These are phyloP conservation scores for Pistacia integerrima DNA, from an alignment of 345 rosid species.

Conservation along the genomic window DNA sequence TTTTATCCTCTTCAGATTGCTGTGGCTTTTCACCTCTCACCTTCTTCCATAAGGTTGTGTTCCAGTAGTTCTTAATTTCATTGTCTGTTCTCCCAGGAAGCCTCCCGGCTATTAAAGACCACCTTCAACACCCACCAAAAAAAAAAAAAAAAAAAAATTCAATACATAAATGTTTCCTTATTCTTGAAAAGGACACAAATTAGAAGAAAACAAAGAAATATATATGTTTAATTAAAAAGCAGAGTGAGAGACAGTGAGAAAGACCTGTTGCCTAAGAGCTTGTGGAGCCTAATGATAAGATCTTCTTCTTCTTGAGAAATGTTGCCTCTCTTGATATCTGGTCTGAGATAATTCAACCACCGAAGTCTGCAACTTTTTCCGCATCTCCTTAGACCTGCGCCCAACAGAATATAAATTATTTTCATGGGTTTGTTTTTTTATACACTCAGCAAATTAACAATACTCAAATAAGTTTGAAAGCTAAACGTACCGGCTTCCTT, in stretches of 20 bases:
- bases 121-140: conserved; percentile 16
- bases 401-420: neutral
- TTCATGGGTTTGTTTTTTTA: neutral
- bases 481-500: conserved; percentile 14
- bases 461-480: neutral
- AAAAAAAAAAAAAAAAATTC: neutral
- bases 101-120: conserved; percentile 48
- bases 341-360: conserved; percentile 46
- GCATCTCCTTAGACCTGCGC: conserved; percentile 29
- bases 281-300: conserved; percentile 42
- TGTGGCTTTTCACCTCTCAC: conserved; percentile 19
- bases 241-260: neutral
- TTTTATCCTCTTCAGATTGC: neutral
- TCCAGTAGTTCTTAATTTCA: conserved; percentile 56
- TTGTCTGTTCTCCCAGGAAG: conserved; percentile 58
- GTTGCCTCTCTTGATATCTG: conserved; percentile 48
- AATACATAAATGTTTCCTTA: neutral
- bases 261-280: conserved; percentile 39
- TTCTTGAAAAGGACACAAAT: neutral
- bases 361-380: conserved; percentile 50
- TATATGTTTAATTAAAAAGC: no score
- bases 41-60: conserved; percentile 38
- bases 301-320: conserved; percentile 44
- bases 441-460: neutral
- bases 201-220: neutral